Conservation (phyloP, 805 yeast genomes). For the Pichia paraexigua region DNA sequence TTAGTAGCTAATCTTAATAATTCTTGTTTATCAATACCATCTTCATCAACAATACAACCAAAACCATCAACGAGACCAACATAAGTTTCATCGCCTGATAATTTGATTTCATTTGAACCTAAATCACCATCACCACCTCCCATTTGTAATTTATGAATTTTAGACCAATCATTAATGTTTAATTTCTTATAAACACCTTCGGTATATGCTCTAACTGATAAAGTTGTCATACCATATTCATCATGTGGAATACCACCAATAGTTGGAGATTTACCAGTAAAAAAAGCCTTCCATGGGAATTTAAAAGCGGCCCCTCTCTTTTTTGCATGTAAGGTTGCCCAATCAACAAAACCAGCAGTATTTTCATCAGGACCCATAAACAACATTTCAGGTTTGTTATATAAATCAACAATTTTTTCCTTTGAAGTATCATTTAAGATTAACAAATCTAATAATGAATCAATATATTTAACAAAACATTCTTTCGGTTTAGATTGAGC, state of each 20-base stretch:
- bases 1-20: conserved; percentile 67
- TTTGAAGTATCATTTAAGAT: conserved; percentile 65
- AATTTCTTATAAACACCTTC: conserved; percentile 79
- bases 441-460: conserved; percentile 78
- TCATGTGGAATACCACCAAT: conserved; percentile 98
- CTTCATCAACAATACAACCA: conserved; percentile 88
- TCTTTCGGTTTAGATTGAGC: conserved; percentile 75
- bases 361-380: conserved; percentile 99
- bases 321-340: conserved; percentile 96
- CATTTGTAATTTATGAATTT: conserved; percentile 79
- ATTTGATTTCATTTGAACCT: conserved; percentile 89
- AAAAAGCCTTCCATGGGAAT: conserved; percentile 82
- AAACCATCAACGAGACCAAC: conserved; percentile 92
- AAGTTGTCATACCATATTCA: conserved; percentile 94
- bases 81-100: conserved; percentile 76
- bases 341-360: conserved; percentile 89
- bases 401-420: conserved; percentile 77
- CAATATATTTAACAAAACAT: conserved; percentile 89
- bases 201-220: conserved; percentile 88
- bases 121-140: conserved; percentile 99
- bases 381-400: conserved; percentile 78
- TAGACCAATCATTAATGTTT: conserved; percentile 44
- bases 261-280: conserved; percentile 88
- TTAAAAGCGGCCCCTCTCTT: conserved; percentile 85
- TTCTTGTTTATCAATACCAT: conserved; percentile 78